phyloP scores from a whole-genome alignment of 1,284 basidiomycete species.

The Trametes pubescens region DNA sequence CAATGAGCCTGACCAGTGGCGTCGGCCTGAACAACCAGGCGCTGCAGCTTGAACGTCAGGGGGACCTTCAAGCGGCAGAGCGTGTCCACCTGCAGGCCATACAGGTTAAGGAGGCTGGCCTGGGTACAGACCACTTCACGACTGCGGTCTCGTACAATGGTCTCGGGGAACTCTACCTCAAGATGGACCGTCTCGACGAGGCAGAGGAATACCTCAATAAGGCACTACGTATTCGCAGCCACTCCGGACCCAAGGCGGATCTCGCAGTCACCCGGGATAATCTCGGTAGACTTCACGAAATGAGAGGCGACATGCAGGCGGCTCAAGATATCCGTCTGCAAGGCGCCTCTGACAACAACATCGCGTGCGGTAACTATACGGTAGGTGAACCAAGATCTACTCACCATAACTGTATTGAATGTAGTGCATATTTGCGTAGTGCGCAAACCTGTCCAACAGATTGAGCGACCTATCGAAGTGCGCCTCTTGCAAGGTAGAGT shows the following conservation, averaged over 20 bases:
- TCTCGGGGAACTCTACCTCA: constrained; percentile 46
- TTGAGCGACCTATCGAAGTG: constrained; percentile 18
- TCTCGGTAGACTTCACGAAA: constrained; percentile 45
- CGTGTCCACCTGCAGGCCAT: constrained; percentile 42
- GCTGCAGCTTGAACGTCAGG: constrained; percentile 34
- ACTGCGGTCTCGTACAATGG: constrained; percentile 44
- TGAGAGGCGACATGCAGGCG: constrained; percentile 39
- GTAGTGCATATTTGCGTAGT: constrained; percentile 9
- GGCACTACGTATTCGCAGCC: constrained; percentile 42
- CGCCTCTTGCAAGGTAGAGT: constrained; percentile 23
- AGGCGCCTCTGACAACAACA: constrained; percentile 37
- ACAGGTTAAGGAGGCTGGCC: constrained; percentile 36
- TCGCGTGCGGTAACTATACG: constrained; percentile 43
- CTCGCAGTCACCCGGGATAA: constrained; percentile 47
- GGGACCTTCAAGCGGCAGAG: constrained; percentile 43
- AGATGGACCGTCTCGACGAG: constrained; percentile 42
- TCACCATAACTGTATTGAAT: constrained; percentile 12
- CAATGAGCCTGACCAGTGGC: constrained; percentile 23
- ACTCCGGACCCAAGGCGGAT: constrained; percentile 36
- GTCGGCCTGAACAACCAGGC: constrained; percentile 37
- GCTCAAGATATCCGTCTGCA: constrained; percentile 39
- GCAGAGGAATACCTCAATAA: constrained; percentile 43
- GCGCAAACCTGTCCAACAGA: constrained; percentile 16
- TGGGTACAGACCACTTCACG: constrained; percentile 31
- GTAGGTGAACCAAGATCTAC: constrained; percentile 2